Conservation (phyloP, 371 early-diverging fungal species). For the Actinomortierella ambigua region DNA sequence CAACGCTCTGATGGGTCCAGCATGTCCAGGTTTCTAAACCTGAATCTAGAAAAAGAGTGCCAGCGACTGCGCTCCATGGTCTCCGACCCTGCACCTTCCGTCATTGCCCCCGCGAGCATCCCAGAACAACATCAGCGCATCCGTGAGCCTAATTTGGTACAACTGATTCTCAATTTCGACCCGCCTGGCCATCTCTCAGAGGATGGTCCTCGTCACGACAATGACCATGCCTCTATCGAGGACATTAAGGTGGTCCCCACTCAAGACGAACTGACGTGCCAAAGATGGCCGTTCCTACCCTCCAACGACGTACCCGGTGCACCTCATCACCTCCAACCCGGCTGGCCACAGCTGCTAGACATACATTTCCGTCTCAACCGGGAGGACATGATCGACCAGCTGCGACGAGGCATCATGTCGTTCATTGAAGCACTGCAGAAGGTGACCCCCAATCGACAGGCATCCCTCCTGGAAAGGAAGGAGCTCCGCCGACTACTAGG, state of each 20-base stretch:
- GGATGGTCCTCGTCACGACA: slow-evolving; percentile 49
- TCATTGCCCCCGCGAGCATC: not conserved
- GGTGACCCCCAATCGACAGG: slow-evolving; percentile 12
- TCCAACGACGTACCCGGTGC: slow-evolving; percentile 41
- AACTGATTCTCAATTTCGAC: slow-evolving; percentile 9
- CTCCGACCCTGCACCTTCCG: not conserved
- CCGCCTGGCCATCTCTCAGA: slow-evolving; percentile 39
- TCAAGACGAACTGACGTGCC: slow-evolving; percentile 39
- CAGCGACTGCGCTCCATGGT: slow-evolving; percentile 5
- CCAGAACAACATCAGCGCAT: too few relatives aligned
- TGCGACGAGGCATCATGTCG: slow-evolving; percentile 24
- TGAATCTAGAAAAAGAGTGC: slow-evolving; percentile 6
- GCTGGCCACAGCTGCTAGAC: slow-evolving; percentile 54
- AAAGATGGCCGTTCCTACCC: slow-evolving; percentile 43
- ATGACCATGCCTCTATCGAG: slow-evolving; percentile 46
- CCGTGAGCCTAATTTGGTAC: too few relatives aligned
- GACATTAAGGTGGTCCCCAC: slow-evolving; percentile 53
- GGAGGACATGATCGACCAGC: slow-evolving; percentile 52
- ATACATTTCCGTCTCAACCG: slow-evolving; percentile 59
- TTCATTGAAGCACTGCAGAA: slow-evolving; percentile 14
- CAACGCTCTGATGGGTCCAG: not conserved
- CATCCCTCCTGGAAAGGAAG: slow-evolving; percentile 13
- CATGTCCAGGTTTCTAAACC: slow-evolving; percentile 17
- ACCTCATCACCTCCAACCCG: slow-evolving; percentile 49
- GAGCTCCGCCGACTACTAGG: slow-evolving; percentile 18